These are phyloP conservation scores for Teratosphaeria nubilosa DNA, from an alignment of 2,329 filamentous ascomycete genomes.

Conservation along the genomic window DNA sequence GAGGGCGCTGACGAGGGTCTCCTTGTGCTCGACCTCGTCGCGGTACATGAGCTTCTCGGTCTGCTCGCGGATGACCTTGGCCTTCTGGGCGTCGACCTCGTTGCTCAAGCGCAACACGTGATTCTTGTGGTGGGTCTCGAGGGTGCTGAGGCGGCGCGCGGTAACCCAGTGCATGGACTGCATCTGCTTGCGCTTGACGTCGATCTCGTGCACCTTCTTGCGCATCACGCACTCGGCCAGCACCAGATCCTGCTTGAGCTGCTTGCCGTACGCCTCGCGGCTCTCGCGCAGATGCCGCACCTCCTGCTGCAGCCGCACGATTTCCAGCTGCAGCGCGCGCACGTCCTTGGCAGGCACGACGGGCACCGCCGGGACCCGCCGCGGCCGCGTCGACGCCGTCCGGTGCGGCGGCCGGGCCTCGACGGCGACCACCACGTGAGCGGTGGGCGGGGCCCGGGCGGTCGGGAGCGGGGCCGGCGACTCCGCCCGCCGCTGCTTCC, in stretches of 20 bases:
- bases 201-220: background rate
- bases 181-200: background rate
- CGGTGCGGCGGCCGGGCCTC: background rate
- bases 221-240: background rate
- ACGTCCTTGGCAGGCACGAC: background rate
- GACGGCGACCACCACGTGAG: background rate
- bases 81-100: constrained; percentile 4
- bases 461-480: background rate
- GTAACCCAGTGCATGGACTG: background rate
- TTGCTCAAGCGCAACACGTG: background rate
- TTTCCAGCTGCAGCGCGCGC: background rate
- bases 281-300: background rate
- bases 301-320: background rate
- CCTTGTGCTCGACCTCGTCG: constrained; percentile 4
- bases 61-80: background rate
- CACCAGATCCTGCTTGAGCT: constrained; percentile 5
- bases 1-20: constrained; percentile 1
- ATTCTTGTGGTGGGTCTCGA: background rate
- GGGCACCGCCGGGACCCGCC: background rate
- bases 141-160: background rate
- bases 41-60: constrained; percentile 1
- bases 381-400: background rate
- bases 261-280: background rate
- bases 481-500: background rate
- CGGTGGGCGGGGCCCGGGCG: background rate